Conservation (phyloP, 225 moss, liverwort and hornwort species). For the Sphagnum contortum region DNA sequence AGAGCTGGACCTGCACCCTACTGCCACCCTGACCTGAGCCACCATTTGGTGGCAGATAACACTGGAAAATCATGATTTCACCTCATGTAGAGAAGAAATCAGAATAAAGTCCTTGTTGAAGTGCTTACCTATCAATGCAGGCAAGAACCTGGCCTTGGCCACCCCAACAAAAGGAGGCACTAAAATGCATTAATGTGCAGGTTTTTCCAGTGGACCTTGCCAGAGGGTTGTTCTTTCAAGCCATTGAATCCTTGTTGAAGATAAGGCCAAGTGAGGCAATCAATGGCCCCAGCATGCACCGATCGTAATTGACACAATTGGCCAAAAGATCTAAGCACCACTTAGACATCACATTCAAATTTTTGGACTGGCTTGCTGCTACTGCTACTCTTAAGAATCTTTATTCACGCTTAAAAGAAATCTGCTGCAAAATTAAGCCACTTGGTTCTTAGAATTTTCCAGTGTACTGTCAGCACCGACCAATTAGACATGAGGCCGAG, state of each 20-base stretch:
- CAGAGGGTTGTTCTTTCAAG: slow-evolving; percentile 67
- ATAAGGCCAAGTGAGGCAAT: slow-evolving; percentile 67
- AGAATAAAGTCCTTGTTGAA: neutral
- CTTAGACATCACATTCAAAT: slow-evolving; percentile 47
- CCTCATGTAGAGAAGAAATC: too few relatives aligned
- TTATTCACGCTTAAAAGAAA: neutral
- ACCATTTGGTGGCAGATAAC: too few relatives aligned
- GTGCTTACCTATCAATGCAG: slow-evolving; percentile 34
- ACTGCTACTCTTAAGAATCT: slow-evolving; percentile 83
- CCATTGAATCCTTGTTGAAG: slow-evolving; percentile 61
- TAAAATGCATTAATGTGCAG: slow-evolving; percentile 69
- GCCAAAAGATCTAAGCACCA: slow-evolving; percentile 94
- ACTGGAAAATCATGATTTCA: too few relatives aligned
- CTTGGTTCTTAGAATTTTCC: too few relatives aligned
- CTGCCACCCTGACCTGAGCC: too few relatives aligned
- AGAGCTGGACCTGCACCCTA: too few relatives aligned
- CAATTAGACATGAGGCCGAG: too few relatives aligned
- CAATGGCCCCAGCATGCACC: slow-evolving; percentile 69
- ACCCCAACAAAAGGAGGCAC: slow-evolving; percentile 22
- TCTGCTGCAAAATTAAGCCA: too few relatives aligned
- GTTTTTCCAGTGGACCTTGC: slow-evolving; percentile 99
- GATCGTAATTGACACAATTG: slow-evolving; percentile 76
- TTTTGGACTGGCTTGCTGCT: slow-evolving; percentile 50
- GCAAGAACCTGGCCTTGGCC: slow-evolving; percentile 38
- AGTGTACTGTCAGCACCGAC: too few relatives aligned